Evolutionary conservation across 345 rosid genomes (phyloP), one percentile per base, ranked within the genome.

Genomic region (Raphanus raphanistrum): DNA sequence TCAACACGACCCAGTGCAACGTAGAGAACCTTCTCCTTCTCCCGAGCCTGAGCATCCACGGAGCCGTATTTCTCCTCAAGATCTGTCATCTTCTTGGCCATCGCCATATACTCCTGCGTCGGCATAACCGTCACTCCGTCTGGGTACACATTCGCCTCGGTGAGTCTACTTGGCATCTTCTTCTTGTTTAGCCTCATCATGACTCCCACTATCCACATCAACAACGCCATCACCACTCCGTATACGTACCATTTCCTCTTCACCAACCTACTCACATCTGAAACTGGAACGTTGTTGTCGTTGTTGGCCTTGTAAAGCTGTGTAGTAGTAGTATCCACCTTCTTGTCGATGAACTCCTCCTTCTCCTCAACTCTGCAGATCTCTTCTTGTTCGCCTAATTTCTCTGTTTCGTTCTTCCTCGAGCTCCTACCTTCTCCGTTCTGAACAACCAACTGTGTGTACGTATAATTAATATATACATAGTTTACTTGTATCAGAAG

Each of bases 81-180:
- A 15, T 88, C 89, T n/a, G 89, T 81, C 84, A 95, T 88, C 71
- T 92, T 91, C 78, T 81, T 83, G 86, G 84, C 79, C 91, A 95
- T 84, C 9, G 77, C 70, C 82, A 85, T 45, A 89, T 84, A 89
- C 4, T 91, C 96, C 6, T 75, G 63, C 9, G 66, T 81, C 8
- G 88, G 77, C 73, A 89, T 66, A 33, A 88, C 58, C 59, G 78
- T 80, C 7, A 82, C 76, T 68, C 77, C 67, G 6, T 87, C 80
- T 13, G 77, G 84, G 86, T 76, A 86, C 27, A 26, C 54, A 13
- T 48, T n/a, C 0, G 54, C 17, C 54, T 12, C 4, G 45, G 45
- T 10, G 45, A 87, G 74, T 76, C 71, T 90, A 52, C 84, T 78
- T 28, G 94, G 93, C 84, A 88, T 73, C 84, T 79, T 87, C 27